Base-by-base conservation (phyloP, 2,329 filamentous ascomycete species). In the Chaetomiaceae sp. region DNA sequence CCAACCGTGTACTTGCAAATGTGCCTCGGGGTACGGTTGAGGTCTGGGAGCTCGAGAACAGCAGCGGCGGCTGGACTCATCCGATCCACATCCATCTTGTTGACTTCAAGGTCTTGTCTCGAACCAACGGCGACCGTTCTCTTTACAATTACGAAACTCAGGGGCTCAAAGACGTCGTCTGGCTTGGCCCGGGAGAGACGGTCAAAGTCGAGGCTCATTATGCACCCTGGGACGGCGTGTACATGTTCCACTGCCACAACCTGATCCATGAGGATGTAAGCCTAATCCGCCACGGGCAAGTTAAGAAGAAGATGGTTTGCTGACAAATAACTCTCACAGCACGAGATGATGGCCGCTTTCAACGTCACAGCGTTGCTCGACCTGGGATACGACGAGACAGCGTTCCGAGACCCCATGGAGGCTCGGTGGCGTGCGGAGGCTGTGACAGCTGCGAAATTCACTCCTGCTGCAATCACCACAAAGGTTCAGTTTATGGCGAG, bases 1-100 rank as follows among this genome's bases (percentile, higher is more conserved):
- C 4, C 16, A 71, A 73, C 56, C 68, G 74, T n/a, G 66, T 76
- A 14, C 65, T 76, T 4, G 73, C 74, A 14, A 67, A 64, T 9
- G 71, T 71, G 8, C 63, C 64, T 9, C 69, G 70, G 32, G 73
- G 73, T 29, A 66, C 65, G 3, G 64, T 71, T 9, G 70, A 76
- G 60, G 63, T 71, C 18, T 76, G 72, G 73, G 65, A 71, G 59
- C 61, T 75, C 9, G 64, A 68, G 41, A 78, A 80, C 61, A 40
- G 57, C 30, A 69, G 66, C 11, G 69, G 69, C 20, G 71, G 69
- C 10, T 75, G 73, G 58, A 69, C 70, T 1, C 77, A 80, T 58
- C 77, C 75, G 0, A 66, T 73, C 8, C 78, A 81, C 61, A 71
- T 81, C 53, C 78, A 81, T 58, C 67, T 80, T 1, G 71, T 81